Base-by-base conservation (phyloP, 805 yeast genomes). In the Metschnikowia lochheadii region DNA sequence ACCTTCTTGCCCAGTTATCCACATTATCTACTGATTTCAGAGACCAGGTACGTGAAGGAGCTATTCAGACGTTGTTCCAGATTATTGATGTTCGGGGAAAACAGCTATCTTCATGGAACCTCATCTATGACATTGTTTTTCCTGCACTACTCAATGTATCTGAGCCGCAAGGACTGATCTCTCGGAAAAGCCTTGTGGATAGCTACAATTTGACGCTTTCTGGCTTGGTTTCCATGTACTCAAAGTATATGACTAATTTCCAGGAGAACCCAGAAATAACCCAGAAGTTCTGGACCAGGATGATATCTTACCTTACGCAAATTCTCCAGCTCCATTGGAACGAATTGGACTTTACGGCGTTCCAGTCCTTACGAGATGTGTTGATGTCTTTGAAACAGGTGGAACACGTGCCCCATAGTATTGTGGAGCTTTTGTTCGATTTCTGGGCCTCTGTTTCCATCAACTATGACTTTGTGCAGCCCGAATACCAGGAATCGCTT, bases 31-130 rank as follows among this genome's bases (percentile, higher is more conserved):
- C 70, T 26, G 96, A 87, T 56, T 60, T 74, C 2, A 76, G 96
- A 49, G 78, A 84, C 1, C 96, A 90, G 58, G 96, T 92, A 0
- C 77, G 95, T 53, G 90, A 89, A 59, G 97, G 97, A 2, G 84
- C 97, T 0, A 79, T 89, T 14, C 96, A 90, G 62, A 92, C 97
- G 0, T 83, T 91, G 56, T 89, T 89, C 67, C 81, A 91, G 56
- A 84, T 92, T 29, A 51, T 64, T 6, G 66, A 64, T 23, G 62
- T 56, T 5, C 63, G 63, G 15, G 67, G 65, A 5, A 50, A 51
- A 29, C 70, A 83, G 17, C 49, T 54, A 5, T 78, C 82, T 0
- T 70, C 81, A 1, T 90, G 97, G 97, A 68, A 76, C 26, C 65
- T 83, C n/a, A 78, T 91, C 3, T 84, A 82, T 59, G 63, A 70